Conservation (phyloP, 352 stramenopile species). For the Pilasporangium apinafurcum region DNA sequence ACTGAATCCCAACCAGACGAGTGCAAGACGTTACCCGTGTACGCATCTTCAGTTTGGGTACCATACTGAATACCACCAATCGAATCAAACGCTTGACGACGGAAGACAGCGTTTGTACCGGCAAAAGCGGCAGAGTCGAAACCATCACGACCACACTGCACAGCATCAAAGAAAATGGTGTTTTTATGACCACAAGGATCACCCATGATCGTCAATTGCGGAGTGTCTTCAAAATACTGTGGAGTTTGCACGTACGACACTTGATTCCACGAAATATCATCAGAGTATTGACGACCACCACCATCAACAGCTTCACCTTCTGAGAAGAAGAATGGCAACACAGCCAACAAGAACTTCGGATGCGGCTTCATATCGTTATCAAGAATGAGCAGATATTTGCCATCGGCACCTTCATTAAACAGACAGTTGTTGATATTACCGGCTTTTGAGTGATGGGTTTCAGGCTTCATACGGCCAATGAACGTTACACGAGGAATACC, state of each 20-base stretch:
- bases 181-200: slow-evolving; percentile 88
- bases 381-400: slow-evolving; percentile 88
- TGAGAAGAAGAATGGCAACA: slow-evolving; percentile 88
- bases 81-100: slow-evolving; percentile 84
- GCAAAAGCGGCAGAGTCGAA: slow-evolving; percentile 86
- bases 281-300: slow-evolving; percentile 78
- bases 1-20: slow-evolving; percentile 81
- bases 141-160: slow-evolving; percentile 83
- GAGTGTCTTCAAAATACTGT: slow-evolving; percentile 87
- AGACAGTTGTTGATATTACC: slow-evolving; percentile 91
- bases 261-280: slow-evolving; percentile 88
- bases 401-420: slow-evolving; percentile 86
- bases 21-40: slow-evolving; percentile 81
- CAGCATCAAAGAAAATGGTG: slow-evolving; percentile 88
- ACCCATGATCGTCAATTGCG: slow-evolving; percentile 81
- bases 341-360: slow-evolving; percentile 80
- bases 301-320: slow-evolving; percentile 83
- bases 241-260: slow-evolving; percentile 87
- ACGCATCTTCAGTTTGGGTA: slow-evolving; percentile 89
- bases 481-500: slow-evolving; percentile 83
- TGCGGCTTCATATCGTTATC: slow-evolving; percentile 93
- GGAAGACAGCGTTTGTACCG: slow-evolving; percentile 87
- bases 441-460: slow-evolving; percentile 87
- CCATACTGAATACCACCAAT: slow-evolving; percentile 88
- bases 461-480: slow-evolving; percentile 84